phyloP scores from a whole-genome alignment of 2,329 filamentous ascomycete species.

The Colletotrichum sp. region DNA sequence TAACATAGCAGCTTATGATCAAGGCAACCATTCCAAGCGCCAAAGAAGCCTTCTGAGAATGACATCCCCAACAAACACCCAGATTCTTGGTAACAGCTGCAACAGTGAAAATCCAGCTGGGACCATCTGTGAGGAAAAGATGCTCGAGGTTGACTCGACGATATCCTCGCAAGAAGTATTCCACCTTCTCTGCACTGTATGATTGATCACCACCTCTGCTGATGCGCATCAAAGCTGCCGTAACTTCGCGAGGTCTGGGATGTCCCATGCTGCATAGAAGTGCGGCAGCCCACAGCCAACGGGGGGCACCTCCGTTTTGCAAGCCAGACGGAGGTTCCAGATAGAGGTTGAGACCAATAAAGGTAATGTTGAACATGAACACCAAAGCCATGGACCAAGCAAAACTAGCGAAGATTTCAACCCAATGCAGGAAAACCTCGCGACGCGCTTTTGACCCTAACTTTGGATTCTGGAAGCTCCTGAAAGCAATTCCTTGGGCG shows the following conservation, averaged over 20 bases:
- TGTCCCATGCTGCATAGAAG: background rate
- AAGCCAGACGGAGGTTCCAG: background rate
- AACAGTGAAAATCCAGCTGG: background rate
- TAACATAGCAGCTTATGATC: background rate
- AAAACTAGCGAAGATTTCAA: background rate
- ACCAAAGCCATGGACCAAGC: background rate
- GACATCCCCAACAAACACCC: background rate
- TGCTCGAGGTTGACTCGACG: background rate
- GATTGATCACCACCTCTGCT: background rate
- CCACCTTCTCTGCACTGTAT: background rate
- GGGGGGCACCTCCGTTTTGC: background rate
- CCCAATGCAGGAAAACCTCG: background rate
- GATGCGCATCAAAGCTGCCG: background rate
- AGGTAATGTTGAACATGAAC: background rate
- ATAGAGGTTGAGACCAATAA: background rate
- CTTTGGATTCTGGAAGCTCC: background rate
- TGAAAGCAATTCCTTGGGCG: background rate
- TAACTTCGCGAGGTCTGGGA: background rate
- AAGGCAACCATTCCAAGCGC: background rate
- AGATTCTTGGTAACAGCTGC: background rate
- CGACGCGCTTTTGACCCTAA: background rate
- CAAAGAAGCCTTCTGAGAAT: background rate
- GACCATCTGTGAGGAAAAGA: background rate
- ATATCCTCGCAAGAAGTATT: background rate
- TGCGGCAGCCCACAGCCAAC: background rate